Evolutionary conservation across 352 stramenopile genomes (phyloP), one percentile per base, ranked within the genome.

Genomic region (Phytopythium vexans): DNA sequence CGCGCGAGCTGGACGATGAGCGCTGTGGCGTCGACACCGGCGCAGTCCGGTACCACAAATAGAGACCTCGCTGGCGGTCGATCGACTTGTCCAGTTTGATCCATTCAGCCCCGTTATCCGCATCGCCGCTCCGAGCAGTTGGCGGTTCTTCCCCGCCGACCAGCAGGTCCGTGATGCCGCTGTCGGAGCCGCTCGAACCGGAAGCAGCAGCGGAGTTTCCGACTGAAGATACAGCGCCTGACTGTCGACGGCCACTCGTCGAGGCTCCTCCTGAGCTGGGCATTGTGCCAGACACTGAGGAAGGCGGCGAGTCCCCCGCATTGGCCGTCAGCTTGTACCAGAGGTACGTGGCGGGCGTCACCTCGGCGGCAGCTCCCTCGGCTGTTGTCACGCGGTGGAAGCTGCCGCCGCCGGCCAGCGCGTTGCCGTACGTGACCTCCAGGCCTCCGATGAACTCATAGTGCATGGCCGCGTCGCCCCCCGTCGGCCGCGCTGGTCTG

Each of bases 381-480:
- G 70, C 68, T 6, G 71, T 92, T 47, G 86, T 95, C 21, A 94
- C 86, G 55, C 86, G 86, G 57, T 90, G 86, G 66, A 89, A 95
- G 49, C 79, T 71, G 43, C 82, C 82, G 33, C 83, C 83, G 36
- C 64, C 82, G 12, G 82, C 86, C 15, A 95, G 78, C 54, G 86
- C 86, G 54, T 94, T 86, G 57, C 84, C 86, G 58, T 95, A 95
- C 48, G 86, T 95, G 50, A 95, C 79, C 60, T 95, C 86, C 5
- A 95, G 60, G 42, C 56, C 74, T 41, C 64, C 71, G 46, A 95
- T 74, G 59, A 73, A 85, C 67, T 89, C 82, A 52, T 67, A 81
- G 49, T 83, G 74, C 82, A 92, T 92, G 33, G 37, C 48, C 35
- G 14, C 32, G 12, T 31, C 12, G 3, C 32, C 31, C 12, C 21